Evolutionary conservation across 768 basidiomycete species (phyloP).

Genomic region (Lentinula guzmanii): DNA sequence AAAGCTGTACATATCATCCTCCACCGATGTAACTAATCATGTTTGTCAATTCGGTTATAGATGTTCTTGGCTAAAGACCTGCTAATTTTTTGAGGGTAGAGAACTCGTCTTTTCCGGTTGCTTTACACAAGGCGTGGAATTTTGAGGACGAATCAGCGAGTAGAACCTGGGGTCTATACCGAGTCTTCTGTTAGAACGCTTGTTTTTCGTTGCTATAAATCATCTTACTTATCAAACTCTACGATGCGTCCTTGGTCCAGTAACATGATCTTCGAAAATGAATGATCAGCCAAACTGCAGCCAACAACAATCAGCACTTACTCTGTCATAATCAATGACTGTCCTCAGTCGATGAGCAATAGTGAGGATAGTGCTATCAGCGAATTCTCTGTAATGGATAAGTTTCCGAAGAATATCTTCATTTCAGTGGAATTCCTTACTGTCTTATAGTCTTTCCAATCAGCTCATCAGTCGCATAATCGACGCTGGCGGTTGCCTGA

Average conservation of each 20-base stretch:
- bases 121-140: slow-evolving; percentile 66
- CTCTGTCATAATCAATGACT: slow-evolving; percentile 67
- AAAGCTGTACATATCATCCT: too few species aligned
- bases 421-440: slow-evolving; percentile 32
- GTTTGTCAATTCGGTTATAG: not conserved
- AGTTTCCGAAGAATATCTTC: too few species aligned
- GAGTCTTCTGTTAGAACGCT: not conserved
- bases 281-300: not conserved
- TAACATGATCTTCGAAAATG: slow-evolving; percentile 53
- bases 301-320: slow-evolving; percentile 25
- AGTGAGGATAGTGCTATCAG: slow-evolving; percentile 75
- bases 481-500: slow-evolving; percentile 56
- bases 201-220: not conserved
- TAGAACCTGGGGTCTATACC: slow-evolving; percentile 42
- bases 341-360: slow-evolving; percentile 78
- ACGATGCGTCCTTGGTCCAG: slow-evolving; percentile 74
- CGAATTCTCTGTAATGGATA: slow-evolving; percentile 51
- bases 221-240: slow-evolving; percentile 59
- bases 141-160: slow-evolving; percentile 51
- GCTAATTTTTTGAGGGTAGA: slow-evolving; percentile 65
- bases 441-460: slow-evolving; percentile 78
- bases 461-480: slow-evolving; percentile 85
- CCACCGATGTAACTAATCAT: too few species aligned
- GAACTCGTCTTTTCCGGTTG: slow-evolving; percentile 70
- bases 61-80: slow-evolving; percentile 19